A percentile compares a stretch with the other conserved stretches of the same genome.
These are phyloP conservation scores for Cylindrotheca closterium DNA, from an alignment of 108 stramenopile genomes.

Conservation along the genomic window DNA sequence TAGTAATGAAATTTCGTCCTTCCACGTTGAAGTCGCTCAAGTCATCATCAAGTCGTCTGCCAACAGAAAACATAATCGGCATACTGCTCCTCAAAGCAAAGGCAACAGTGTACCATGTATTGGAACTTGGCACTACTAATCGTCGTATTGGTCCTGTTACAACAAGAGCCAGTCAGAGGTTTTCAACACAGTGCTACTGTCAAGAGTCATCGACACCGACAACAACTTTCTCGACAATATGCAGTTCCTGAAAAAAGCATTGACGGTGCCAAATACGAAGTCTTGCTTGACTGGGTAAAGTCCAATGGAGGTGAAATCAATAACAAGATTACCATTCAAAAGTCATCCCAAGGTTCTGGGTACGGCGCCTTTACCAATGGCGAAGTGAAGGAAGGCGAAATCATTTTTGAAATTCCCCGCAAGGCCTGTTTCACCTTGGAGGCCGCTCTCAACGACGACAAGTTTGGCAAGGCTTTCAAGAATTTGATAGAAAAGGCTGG, in stretches of 20 bases:
- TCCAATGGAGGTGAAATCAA: constrained; percentile 6
- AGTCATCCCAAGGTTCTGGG: constrained; percentile 40
- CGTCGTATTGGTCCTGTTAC: too few relatives aligned
- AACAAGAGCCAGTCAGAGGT: too few relatives aligned
- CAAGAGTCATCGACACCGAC: background rate
- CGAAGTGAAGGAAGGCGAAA: constrained; percentile 38
- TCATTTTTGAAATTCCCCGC: constrained; percentile 63
- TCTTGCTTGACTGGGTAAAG: constrained; percentile 26
- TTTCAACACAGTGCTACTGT: too few relatives aligned
- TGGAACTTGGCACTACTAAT: too few relatives aligned
- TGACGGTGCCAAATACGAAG: constrained; percentile 18
- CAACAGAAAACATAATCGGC: too few relatives aligned
- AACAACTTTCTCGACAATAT: background rate
- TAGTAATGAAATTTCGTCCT: too few relatives aligned
- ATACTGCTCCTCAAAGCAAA: too few relatives aligned
- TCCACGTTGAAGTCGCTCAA: too few relatives aligned
- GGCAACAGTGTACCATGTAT: too few relatives aligned
- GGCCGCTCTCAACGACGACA: constrained; percentile 32
- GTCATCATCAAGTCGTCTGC: too few relatives aligned
- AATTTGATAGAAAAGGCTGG: constrained; percentile 49
- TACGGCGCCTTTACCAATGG: constrained; percentile 58
- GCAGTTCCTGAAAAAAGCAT: background rate
- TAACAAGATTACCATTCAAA: constrained; percentile 9
- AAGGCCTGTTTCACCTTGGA: constrained; percentile 38
- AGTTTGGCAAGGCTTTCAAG: constrained; percentile 49